Evolutionary conservation across 805 yeast genomes (phyloP), one percentile per base, ranked within the genome.

Genomic region (Yarrowia divulgata): DNA sequence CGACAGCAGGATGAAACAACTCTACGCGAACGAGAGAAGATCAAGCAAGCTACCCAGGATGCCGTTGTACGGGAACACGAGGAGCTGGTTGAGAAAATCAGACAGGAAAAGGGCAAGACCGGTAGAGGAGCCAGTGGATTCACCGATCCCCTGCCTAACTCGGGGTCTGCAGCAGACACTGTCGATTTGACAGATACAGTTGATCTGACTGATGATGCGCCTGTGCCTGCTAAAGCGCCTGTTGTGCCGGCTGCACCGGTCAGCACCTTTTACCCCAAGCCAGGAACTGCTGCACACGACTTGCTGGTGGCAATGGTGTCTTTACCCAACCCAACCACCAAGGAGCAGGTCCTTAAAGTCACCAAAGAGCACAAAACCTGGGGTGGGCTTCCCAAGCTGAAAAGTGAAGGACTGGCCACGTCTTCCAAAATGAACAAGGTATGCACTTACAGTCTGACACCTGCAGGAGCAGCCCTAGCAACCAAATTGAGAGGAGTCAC

Each of bases 381-480:
- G 60, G 45, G 60, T 12, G 60, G 60, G 16, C 42, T 54, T 3
- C 8, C 8, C 2, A 54, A 54, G 35, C 60, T 54, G 14, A 54
- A 54, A 8, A 16, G 19, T 16, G 60, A 54, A 34, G 45, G 34
- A 3, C 16, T 54, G 1, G 43, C 23, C 10, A 39, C 18, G 8
- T 3, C 35, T 3, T 8, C 19, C 14, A 54, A 39, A 23, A 10
- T 35, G 14, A 13, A 19, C 45, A 5, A 13, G 4, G 9, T 14
- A 2, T 6, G 23, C 45, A 35, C 29, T 10, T 54, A 54, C 45
- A 23, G 34, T 8, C 8, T 54, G 45, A 54, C 60, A 0, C 45
- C 45, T 3, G n/a, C 45, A 4, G 60, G 60, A 0, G 19, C 16
- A 1, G 34, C 8, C 1, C 34, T 54, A 0, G 60, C 60, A 1